phyloP scores from a whole-genome alignment of 2,329 filamentous ascomycete species.

The Pseudocercospora pini-densiflorae region DNA sequence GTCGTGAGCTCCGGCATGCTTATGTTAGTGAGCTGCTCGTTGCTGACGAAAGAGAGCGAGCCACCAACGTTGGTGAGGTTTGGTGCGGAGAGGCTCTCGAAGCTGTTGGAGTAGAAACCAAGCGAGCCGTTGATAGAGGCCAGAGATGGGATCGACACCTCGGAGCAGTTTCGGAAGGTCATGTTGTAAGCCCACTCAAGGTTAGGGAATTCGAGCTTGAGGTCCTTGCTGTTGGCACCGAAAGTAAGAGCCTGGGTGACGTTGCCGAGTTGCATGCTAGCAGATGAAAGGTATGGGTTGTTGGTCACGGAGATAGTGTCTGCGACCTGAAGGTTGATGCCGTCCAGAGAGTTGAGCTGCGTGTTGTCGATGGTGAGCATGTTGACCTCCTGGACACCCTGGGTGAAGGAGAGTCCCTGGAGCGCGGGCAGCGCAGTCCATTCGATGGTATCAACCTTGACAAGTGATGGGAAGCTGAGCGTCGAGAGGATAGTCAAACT shows the following conservation, averaged over 20 bases:
- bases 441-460: slow-evolving; percentile 67
- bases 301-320: slow-evolving; percentile 82
- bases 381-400: slow-evolving; percentile 67
- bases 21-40: slow-evolving; percentile 69
- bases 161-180: slow-evolving; percentile 79
- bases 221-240: slow-evolving; percentile 75
- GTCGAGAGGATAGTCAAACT: slow-evolving; percentile 70
- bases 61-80: slow-evolving; percentile 72
- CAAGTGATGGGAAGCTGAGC: slow-evolving; percentile 70
- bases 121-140: slow-evolving; percentile 75
- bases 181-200: slow-evolving; percentile 79
- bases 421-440: slow-evolving; percentile 74
- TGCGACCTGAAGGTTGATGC: slow-evolving; percentile 78
- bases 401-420: slow-evolving; percentile 62
- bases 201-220: slow-evolving; percentile 76
- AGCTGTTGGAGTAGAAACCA: slow-evolving; percentile 81
- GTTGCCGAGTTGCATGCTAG: slow-evolving; percentile 78
- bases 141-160: slow-evolving; percentile 74
- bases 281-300: slow-evolving; percentile 78
- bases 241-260: slow-evolving; percentile 73
- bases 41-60: slow-evolving; percentile 62
- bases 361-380: slow-evolving; percentile 84
- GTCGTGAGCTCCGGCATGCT: slow-evolving; percentile 70
- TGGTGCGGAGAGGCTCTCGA: slow-evolving; percentile 64
- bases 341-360: slow-evolving; percentile 74